Evolutionary conservation across 176 grass and related monocot genomes (phyloP).

Genomic region (Carex littledalei): DNA sequence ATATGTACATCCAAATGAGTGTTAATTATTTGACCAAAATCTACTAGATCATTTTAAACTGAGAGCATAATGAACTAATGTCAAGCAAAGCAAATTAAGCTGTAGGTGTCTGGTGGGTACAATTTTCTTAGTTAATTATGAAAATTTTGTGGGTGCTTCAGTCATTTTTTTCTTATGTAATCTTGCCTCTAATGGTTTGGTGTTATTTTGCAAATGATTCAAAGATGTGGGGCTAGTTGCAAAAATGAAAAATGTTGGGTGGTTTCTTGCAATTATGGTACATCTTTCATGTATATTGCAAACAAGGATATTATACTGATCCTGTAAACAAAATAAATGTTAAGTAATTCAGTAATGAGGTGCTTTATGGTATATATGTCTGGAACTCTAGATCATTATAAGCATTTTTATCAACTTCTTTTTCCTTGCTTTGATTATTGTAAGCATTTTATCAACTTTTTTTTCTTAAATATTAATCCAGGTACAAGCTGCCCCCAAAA

Average conservation of each 20-base stretch:
- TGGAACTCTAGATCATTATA: not conserved
- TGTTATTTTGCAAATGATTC: not conserved
- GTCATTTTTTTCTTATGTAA: not conserved
- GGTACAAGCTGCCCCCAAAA: constrained; percentile 79
- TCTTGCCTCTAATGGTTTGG: not conserved
- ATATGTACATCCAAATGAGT: not conserved
- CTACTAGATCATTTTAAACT: not conserved
- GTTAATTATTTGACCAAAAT: not conserved
- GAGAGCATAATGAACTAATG: not conserved
- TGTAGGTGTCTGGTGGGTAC: not conserved
- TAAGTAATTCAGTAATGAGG: not conserved
- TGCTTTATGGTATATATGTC: not conserved
- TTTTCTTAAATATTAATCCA: constrained; percentile 25
- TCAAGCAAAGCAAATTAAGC: not conserved
- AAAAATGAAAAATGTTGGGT: not conserved
- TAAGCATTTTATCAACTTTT: not conserved
- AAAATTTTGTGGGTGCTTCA: not conserved
- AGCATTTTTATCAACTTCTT: not conserved
- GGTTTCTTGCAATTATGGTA: not conserved
- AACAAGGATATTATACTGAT: not conserved
- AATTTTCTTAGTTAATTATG: not conserved
- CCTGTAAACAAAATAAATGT: not conserved
- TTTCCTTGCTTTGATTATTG: not conserved
- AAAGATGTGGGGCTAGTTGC: not conserved
- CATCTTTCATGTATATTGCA: not conserved